phyloP scores from a whole-genome alignment of 352 stramenopile genomes.

The Elongisporangium undulatum region DNA sequence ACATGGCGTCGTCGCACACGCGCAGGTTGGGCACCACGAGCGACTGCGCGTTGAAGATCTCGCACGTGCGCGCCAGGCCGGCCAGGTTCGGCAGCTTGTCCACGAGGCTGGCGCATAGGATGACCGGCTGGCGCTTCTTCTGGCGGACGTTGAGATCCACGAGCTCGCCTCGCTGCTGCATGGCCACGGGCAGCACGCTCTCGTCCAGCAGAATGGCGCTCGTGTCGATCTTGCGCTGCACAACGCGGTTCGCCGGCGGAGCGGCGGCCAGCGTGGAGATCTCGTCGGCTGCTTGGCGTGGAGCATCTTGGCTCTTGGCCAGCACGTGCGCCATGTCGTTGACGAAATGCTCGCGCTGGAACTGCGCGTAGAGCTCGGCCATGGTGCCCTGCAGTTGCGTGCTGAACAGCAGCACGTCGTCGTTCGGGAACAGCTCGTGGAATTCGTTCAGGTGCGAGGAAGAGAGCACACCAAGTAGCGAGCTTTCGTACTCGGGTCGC shows the following conservation, averaged over 20 bases:
- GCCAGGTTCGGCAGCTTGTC: constrained; percentile 95
- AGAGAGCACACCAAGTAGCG: constrained; percentile 61
- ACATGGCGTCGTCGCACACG: constrained; percentile 84
- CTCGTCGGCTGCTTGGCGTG: background rate
- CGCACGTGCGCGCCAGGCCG: constrained; percentile 90
- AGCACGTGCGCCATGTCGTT: background rate
- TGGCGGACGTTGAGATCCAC: constrained; percentile 42
- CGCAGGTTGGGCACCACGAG: constrained; percentile 88
- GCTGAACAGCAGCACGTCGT: constrained; percentile 47
- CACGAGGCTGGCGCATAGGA: constrained; percentile 86
- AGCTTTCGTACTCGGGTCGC: constrained; percentile 62
- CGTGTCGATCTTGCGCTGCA: constrained; percentile 82
- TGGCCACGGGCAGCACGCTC: constrained; percentile 41
- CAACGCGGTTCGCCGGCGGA: constrained; percentile 14
- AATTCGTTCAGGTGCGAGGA: constrained; percentile 70
- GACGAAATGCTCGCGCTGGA: constrained; percentile 60
- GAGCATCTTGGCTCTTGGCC: background rate
- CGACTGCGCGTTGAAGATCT: constrained; percentile 92
- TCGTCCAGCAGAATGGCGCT: constrained; percentile 59
- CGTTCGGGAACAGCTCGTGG: constrained; percentile 58
- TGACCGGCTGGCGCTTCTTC: constrained; percentile 51
- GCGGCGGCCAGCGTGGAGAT: background rate
- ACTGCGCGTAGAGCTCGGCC: constrained; percentile 69
- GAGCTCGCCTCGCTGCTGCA: constrained; percentile 24
- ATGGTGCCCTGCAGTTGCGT: constrained; percentile 62